These are phyloP conservation scores for Nymphaea colorata DNA, from an alignment of 164 flowering plant species.

Conservation along the genomic window DNA sequence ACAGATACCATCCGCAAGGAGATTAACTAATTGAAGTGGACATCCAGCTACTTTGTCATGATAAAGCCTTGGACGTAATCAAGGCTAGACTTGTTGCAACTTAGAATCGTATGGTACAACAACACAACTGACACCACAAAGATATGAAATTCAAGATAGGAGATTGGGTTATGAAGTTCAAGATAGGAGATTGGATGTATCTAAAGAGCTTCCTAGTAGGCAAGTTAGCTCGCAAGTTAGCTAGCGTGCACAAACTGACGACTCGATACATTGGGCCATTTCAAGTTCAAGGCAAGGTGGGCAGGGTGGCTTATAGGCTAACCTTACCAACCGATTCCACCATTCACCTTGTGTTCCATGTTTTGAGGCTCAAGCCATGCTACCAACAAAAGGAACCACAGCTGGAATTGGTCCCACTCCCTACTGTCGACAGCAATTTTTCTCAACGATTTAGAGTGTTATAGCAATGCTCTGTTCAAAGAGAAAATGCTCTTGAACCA, in stretches of 20 bases:
- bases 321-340: neutral
- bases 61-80: neutral
- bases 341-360: neutral
- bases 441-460: too few relatives aligned
- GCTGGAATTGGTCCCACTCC: too few relatives aligned
- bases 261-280: neutral
- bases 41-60: neutral
- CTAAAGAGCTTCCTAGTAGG: conserved; percentile 1
- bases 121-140: neutral
- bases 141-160: neutral
- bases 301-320: neutral
- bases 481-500: too few relatives aligned
- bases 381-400: too few relatives aligned
- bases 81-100: neutral
- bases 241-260: neutral
- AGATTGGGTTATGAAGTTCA: neutral
- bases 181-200: neutral
- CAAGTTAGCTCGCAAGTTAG: neutral
- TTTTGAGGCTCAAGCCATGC: neutral
- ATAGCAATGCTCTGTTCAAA: too few relatives aligned
- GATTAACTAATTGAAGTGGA: neutral
- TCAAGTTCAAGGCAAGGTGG: neutral
- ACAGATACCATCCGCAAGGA: neutral
- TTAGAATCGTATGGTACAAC: neutral
- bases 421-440: too few relatives aligned